Percentiles rank a stretch among this genome's conserved stretches.
phyloP scores from a whole-genome alignment of 2,329 filamentous ascomycete species.

The Calonectria crousiana region DNA sequence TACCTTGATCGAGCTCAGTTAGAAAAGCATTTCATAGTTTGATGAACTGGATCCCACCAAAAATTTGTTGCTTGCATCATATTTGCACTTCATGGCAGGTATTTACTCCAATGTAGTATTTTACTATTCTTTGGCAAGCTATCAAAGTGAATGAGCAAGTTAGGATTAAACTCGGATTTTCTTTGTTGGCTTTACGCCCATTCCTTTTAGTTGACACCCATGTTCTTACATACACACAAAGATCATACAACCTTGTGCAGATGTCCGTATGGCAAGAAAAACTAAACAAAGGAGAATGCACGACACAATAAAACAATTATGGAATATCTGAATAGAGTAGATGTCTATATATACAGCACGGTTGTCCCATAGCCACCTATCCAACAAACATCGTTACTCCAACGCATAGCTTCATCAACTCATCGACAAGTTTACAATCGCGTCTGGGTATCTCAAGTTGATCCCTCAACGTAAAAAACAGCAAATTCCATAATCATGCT shows the following conservation, averaged over 20 bases:
- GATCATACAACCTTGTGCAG: not conserved
- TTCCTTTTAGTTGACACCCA: not conserved
- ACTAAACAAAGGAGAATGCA: not conserved
- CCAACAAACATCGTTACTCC: not conserved
- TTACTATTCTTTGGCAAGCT: not conserved
- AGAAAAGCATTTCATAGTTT: not conserved
- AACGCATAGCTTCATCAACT: not conserved
- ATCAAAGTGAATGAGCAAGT: not conserved
- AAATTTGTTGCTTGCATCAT: not conserved
- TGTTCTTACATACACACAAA: not conserved
- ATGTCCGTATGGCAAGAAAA: not conserved
- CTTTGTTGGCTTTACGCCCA: not conserved
- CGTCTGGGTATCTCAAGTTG: not conserved
- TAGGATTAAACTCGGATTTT: not conserved
- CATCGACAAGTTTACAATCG: not conserved
- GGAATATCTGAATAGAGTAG: not conserved
- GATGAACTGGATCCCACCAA: not conserved
- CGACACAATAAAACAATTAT: not conserved
- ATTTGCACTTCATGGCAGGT: not conserved
- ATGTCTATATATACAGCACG: not conserved
- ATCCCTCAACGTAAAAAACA: not conserved
- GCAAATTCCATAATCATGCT: not conserved
- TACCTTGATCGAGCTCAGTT: not conserved
- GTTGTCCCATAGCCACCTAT: not conserved
- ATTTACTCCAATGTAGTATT: not conserved